Conservation (phyloP, 1,139 yeast genomes). For the Candida sp. region DNA sequence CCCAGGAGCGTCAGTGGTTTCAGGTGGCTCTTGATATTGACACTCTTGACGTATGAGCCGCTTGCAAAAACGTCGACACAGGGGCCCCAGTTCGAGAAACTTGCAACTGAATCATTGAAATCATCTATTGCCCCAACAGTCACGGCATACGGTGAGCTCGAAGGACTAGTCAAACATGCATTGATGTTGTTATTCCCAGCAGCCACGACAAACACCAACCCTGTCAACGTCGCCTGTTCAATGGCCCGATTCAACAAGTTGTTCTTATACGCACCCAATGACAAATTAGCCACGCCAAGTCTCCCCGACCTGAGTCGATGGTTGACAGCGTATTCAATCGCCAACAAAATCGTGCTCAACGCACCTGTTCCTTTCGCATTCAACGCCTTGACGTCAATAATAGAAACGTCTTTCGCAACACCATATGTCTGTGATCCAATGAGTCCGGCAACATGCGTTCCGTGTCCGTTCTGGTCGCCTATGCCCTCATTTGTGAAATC, state of each 20-base stretch:
- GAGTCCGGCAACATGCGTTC: slow-evolving; percentile 90
- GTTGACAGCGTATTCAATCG: slow-evolving; percentile 72
- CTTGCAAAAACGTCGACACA: slow-evolving; percentile 88
- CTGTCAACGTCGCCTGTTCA: slow-evolving; percentile 68
- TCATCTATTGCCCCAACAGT: slow-evolving; percentile 92
- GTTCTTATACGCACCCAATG: slow-evolving; percentile 75
- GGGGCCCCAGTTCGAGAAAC: slow-evolving; percentile 85
- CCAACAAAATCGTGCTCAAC: slow-evolving; percentile 67
- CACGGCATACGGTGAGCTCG: slow-evolving; percentile 69
- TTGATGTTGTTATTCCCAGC: slow-evolving; percentile 84
- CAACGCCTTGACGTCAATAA: slow-evolving; percentile 78
- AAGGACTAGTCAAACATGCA: slow-evolving; percentile 83
- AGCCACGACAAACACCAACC: slow-evolving; percentile 78
- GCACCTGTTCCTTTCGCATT: slow-evolving; percentile 66
- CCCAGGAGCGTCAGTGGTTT: slow-evolving; percentile 63
- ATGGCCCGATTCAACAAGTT: slow-evolving; percentile 72
- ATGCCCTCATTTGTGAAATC: slow-evolving; percentile 65
- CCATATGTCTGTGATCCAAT: slow-evolving; percentile 81
- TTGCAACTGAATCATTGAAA: slow-evolving; percentile 64
- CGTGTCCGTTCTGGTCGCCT: slow-evolving; percentile 75
- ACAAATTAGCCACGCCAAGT: slow-evolving; percentile 74
- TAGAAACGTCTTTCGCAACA: slow-evolving; percentile 67
- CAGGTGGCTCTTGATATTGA: slow-evolving; percentile 22
- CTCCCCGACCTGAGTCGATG: slow-evolving; percentile 46
- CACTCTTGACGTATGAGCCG: slow-evolving; percentile 67